Evolutionary conservation across 2,329 filamentous ascomycete species (phyloP).

Genomic region (Apiospora phragmitis): DNA sequence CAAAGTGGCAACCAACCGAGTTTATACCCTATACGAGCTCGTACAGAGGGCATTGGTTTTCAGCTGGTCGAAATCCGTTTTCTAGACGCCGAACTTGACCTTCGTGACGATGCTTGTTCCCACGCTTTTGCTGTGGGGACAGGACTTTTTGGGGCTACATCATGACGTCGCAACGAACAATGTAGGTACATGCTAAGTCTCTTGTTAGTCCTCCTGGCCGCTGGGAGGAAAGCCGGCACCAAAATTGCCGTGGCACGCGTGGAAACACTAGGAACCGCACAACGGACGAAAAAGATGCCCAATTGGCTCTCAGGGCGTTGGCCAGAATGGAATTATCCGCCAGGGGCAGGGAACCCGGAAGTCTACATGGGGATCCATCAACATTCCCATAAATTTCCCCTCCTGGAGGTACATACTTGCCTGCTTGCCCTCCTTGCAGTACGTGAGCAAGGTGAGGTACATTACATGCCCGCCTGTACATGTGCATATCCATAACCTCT

Average conservation of each 20-base stretch:
- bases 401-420: not conserved
- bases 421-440: not conserved
- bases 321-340: not conserved
- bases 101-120: slow-evolving; percentile 2
- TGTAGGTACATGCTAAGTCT: not conserved
- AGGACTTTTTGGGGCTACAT: not conserved
- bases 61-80: not conserved
- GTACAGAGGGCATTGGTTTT: not conserved
- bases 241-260: slow-evolving; percentile 1
- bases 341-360: not conserved
- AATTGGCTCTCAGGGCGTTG: slow-evolving; percentile 6
- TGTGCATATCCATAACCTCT: not conserved
- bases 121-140: not conserved
- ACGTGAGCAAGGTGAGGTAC: not conserved
- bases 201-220: not conserved
- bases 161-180: not conserved
- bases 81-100: not conserved
- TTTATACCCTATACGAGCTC: not conserved
- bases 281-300: not conserved
- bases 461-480: not conserved
- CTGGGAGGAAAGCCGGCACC: not conserved
- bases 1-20: not conserved
- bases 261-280: not conserved
- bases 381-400: not conserved
- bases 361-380: not conserved